Evolutionary conservation across 2,329 filamentous ascomycete genomes (phyloP), one percentile per base, ranked within the genome.

Genomic region (Epichloe typhina): DNA sequence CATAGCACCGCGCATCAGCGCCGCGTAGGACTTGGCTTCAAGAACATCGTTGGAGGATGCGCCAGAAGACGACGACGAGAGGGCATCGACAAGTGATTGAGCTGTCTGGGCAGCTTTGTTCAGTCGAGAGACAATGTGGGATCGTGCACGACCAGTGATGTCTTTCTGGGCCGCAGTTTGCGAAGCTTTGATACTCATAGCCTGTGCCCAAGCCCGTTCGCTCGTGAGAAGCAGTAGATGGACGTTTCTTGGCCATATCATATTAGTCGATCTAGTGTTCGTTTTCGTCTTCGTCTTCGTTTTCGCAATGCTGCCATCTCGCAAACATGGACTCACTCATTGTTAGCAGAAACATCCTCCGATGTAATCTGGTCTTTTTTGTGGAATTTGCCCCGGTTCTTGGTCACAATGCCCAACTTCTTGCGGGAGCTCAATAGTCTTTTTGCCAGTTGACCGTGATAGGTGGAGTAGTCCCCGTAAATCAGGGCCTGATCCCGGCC

Each of bases 141-240:
- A 84, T 62, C 89, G 83, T 17, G 87, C 85, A 49, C 84, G 81
- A 53, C 89, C 85, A 31, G 83, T 79, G 56, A 95, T 85, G 46
- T 83, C 84, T 66, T 88, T 86, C 54, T 83, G 82, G 59, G 93
- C 88, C 59, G 86, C 78, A 39, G 86, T 80, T 64, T 94, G 88
- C 19, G 80, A 73, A 4, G 88, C 79, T 69, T 95, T 96, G 77
- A 96, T 88, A 64, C 86, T 82, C 89, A 97, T 94, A 52, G 90
- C 91, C 66, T 95, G 84, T 38, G 93, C 91, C 88, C 89, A 97
- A 48, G 90, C 88, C 56, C 93, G 80, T 71, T 98, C 93, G 54
- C 90, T 83, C 39, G 82, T 86, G 61, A 96, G 80, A 51, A 98
- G 76, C 35, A 91, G 74, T n/a, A 96, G 74, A 57, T 85, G 76